Evolutionary conservation across 345 rosid genomes (phyloP).

Genomic region (Carallia pectinifolia): DNA sequence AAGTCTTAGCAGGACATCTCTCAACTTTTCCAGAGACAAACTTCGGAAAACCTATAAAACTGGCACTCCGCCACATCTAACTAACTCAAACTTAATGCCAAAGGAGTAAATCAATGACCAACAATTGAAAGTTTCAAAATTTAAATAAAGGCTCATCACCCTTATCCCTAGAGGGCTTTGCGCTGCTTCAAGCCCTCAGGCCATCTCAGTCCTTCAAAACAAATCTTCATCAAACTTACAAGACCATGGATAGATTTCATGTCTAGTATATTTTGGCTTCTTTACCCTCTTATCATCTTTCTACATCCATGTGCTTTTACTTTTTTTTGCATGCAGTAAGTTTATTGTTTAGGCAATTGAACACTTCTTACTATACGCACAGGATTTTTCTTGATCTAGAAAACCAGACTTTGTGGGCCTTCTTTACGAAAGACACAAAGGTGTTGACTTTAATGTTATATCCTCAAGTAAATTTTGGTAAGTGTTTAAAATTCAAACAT

Average conservation of each 20-base stretch:
- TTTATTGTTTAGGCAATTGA: not conserved
- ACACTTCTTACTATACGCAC: not conserved
- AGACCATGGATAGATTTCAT: too few relatives aligned
- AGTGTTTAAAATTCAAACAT: too few relatives aligned
- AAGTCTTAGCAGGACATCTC: not conserved
- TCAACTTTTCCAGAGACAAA: not conserved
- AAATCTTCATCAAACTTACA: too few relatives aligned
- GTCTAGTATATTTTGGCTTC: too few relatives aligned
- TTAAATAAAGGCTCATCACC: not conserved
- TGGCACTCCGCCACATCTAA: not conserved
- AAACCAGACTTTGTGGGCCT: not conserved
- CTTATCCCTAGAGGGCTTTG: not conserved
- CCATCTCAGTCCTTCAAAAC: too few relatives aligned
- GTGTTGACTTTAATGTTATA: not conserved
- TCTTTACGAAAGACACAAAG: not conserved
- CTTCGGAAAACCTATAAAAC: not conserved
- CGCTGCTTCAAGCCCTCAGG: not conserved
- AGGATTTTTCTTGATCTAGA: not conserved
- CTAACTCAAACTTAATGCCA: not conserved
- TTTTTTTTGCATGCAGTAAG: too few relatives aligned
- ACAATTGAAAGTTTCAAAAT: not conserved
- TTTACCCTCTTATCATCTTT: not conserved
- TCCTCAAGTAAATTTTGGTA: too few relatives aligned
- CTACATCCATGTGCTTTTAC: not conserved
- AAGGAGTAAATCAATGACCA: not conserved